A percentile compares a stretch with the other conserved stretches of the same genome.
phyloP scores from a whole-genome alignment of 768 basidiomycete genomes.

The Hysterangium stoloniferum region DNA sequence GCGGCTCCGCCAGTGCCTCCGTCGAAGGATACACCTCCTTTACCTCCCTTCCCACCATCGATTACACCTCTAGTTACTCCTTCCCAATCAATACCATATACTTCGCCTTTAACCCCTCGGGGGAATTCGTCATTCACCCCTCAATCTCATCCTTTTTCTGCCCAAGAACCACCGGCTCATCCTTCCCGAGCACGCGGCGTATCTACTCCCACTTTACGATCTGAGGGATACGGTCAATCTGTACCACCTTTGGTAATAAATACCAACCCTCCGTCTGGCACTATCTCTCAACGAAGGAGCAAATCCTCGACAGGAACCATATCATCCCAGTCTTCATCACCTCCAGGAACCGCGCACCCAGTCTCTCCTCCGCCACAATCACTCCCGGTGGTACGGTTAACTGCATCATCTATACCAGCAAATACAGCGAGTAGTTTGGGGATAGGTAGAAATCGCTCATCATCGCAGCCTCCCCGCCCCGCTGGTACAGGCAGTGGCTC shows the following conservation, averaged over 20 bases:
- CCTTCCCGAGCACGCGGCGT: slow-evolving; percentile 5
- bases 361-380: slow-evolving; percentile 9
- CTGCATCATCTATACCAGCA: slow-evolving; percentile 34
- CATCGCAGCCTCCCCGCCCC: slow-evolving; percentile 70
- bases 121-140: background rate
- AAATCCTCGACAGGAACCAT: slow-evolving; percentile 40
- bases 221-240: background rate
- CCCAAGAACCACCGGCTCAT: slow-evolving; percentile 10
- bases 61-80: slow-evolving; percentile 25
- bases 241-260: slow-evolving; percentile 42
- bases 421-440: slow-evolving; percentile 29
- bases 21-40: slow-evolving; percentile 45
- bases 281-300: slow-evolving; percentile 59
- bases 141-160: slow-evolving; percentile 8
- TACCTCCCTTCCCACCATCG: slow-evolving; percentile 59
- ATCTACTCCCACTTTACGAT: slow-evolving; percentile 8
- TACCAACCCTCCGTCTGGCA: slow-evolving; percentile 49
- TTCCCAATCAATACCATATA: slow-evolving; percentile 20
- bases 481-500: slow-evolving; percentile 50
- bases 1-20: background rate
- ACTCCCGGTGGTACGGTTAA: slow-evolving; percentile 12
- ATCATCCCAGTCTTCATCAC: slow-evolving; percentile 27
- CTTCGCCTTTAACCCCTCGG: slow-evolving; percentile 6
- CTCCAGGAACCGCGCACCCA: slow-evolving; percentile 28
- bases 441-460: slow-evolving; percentile 52